These are phyloP conservation scores for Stachybotrys elegans DNA, from an alignment of 2,329 filamentous ascomycete genomes.

Conservation along the genomic window DNA sequence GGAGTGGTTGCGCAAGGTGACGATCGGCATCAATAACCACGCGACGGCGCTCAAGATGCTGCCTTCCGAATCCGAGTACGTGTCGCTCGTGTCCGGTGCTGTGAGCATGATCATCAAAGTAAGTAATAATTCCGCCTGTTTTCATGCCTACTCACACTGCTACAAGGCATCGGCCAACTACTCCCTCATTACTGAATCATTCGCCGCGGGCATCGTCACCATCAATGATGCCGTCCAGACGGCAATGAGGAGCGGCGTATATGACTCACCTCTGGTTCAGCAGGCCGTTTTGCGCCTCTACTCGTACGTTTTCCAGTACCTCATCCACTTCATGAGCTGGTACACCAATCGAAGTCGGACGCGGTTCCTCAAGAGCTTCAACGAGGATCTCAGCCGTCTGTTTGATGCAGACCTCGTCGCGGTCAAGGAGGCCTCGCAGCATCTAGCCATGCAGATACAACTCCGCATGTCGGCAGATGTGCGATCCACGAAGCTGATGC, in stretches of 20 bases:
- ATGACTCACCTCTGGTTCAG: slow-evolving; percentile 4
- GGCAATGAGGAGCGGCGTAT: slow-evolving; percentile 7
- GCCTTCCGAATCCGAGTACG: slow-evolving; percentile 10
- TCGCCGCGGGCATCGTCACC: slow-evolving; percentile 9
- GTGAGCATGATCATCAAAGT: slow-evolving; percentile 13
- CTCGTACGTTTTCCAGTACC: slow-evolving; percentile 10
- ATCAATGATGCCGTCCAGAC: slow-evolving; percentile 13
- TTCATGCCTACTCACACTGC: no score
- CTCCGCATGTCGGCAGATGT: slow-evolving; percentile 9
- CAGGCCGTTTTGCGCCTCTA: slow-evolving; percentile 12
- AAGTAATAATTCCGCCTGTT: no score
- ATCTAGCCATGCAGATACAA: slow-evolving; percentile 7
- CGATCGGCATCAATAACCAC: slow-evolving; percentile 11
- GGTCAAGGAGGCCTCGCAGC: slow-evolving; percentile 5
- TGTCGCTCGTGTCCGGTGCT: slow-evolving; percentile 9
- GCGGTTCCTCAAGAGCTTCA: slow-evolving; percentile 11
- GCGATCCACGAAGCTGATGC: slow-evolving; percentile 5
- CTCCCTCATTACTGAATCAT: slow-evolving; percentile 9
- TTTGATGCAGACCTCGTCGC: slow-evolving; percentile 8
- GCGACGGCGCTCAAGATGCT: slow-evolving; percentile 11
- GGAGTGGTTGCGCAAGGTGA: slow-evolving; percentile 9
- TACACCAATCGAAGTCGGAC: slow-evolving; percentile 8
- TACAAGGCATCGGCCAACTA: slow-evolving; percentile 13
- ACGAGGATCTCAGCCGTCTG: slow-evolving; percentile 6
- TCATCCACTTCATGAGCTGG: slow-evolving; percentile 13